Base-by-base conservation (phyloP, 371 early-diverging fungal genomes). In the Rhizomucor miehei region DNA sequence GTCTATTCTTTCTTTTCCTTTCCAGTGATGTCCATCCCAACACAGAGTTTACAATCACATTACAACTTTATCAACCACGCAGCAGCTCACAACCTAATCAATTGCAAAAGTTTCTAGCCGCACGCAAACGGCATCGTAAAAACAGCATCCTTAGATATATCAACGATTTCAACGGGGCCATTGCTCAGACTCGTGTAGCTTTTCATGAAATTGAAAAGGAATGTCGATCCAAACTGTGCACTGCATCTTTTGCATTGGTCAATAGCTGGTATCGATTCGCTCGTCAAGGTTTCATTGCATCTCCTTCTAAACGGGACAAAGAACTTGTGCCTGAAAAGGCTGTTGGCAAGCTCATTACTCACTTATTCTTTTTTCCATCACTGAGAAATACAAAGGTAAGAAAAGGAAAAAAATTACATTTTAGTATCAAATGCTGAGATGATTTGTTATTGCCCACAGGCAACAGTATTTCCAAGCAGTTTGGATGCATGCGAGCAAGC, bases 201-300 rank as follows among this genome's bases (percentile, higher is more conserved):
- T 62, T 69, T 41, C 53, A 54, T 17, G 55, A 57, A 21, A 52
- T 68, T 2, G 48, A 54, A 37, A 8, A 24, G 16, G 46, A 62
- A 35, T 65, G 65, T 51, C 56, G 46, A 24, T 24, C 21, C 21
- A 61, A 55, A 44, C 4, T 62, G 13, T 64, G 69, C 37, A 64
- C 52, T 1, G 75, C 70, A 1, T 61, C 75, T 0, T 64, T 75
- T 20, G 61, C 67, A 34, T 51, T 75, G 3, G 66, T 71, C 1
- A 75, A 75, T 48, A 57, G 72, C 6, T 75, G 75, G 75, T 75
- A 75, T 51, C 56, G 52, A 16, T 57, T 44, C n/a, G 48, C 54
- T 21, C 59, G 48, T 21, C 40, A 40, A 9, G 29, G 14, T 12
- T 9, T 62, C n/a, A 21, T 44, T n/a, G n/a, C n/a, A n/a, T n/a